Evolutionary conservation across 108 stramenopile genomes (phyloP).

Genomic region (Thalassiosira profunda): DNA sequence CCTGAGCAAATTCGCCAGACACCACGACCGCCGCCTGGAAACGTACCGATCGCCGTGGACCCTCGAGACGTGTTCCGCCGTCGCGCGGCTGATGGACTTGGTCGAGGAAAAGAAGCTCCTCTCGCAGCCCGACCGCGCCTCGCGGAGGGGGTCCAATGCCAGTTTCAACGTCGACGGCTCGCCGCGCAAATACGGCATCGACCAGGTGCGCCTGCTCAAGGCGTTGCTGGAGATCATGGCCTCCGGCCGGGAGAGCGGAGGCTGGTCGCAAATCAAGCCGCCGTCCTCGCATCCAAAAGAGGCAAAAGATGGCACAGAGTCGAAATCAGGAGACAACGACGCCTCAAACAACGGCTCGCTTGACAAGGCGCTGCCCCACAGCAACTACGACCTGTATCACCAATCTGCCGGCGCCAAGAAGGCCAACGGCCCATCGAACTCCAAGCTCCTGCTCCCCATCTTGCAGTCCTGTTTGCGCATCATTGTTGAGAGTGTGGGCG

Average conservation of each 20-base stretch:
- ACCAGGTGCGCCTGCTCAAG: slow-evolving; percentile 75
- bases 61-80: slow-evolving; percentile 62
- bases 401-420: slow-evolving; percentile 9
- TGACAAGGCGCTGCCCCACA: slow-evolving; percentile 11
- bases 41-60: slow-evolving; percentile 59
- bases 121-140: slow-evolving; percentile 22
- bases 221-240: slow-evolving; percentile 66
- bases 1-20: slow-evolving; percentile 62
- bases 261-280: slow-evolving; percentile 57
- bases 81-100: slow-evolving; percentile 71
- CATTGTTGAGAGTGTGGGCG: slow-evolving; percentile 57
- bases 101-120: slow-evolving; percentile 87
- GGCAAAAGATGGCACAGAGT: not conserved
- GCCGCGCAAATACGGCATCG: slow-evolving; percentile 54
- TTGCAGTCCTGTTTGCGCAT: slow-evolving; percentile 80
- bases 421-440: slow-evolving; percentile 18
- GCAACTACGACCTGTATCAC: slow-evolving; percentile 35
- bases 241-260: slow-evolving; percentile 83
- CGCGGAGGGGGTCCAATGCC: not conserved
- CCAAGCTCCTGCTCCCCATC: slow-evolving; percentile 83
- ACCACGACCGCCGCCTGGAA: slow-evolving; percentile 66
- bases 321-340: slow-evolving; percentile 2
- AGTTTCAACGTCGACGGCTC: no score
- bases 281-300: slow-evolving; percentile 14
- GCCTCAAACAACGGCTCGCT: not conserved